A percentile compares a stretch with the other conserved stretches of the same genome.
Evolutionary conservation across 805 yeast genomes (phyloP).

Genomic region (Metschnikowia picachoensis): DNA sequence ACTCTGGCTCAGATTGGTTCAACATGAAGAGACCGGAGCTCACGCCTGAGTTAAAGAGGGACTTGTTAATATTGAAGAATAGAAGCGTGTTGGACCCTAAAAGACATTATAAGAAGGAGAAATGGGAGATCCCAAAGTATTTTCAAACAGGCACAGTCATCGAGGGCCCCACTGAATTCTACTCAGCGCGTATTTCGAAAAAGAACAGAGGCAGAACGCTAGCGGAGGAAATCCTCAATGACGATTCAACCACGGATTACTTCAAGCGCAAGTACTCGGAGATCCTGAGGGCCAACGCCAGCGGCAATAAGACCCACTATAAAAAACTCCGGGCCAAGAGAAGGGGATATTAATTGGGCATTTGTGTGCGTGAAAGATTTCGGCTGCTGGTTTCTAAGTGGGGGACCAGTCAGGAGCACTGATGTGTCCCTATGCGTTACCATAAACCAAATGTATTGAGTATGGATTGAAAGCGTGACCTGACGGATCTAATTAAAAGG

Average conservation of each 20-base stretch:
- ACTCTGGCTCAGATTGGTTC: constrained; percentile 20
- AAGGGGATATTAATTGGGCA: constrained; percentile 35
- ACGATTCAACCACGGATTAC: constrained; percentile 63
- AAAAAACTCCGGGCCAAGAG: constrained; percentile 62
- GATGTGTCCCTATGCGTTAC: no score
- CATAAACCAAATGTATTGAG: no score
- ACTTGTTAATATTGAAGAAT: constrained; percentile 72
- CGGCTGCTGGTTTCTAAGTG: no score
- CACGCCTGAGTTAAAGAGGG: constrained; percentile 61
- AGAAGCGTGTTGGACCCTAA: constrained; percentile 93
- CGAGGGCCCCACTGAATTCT: constrained; percentile 78
- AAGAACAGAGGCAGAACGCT: constrained; percentile 74
- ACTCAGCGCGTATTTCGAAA: constrained; percentile 58
- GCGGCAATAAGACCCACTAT: constrained; percentile 67
- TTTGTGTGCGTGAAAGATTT: no score
- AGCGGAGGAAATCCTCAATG: constrained; percentile 78
- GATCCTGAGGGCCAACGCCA: constrained; percentile 58
- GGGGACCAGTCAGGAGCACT: no score
- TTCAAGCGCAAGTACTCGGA: constrained; percentile 82
- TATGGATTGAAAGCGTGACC: no score
- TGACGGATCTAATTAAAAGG: no score
- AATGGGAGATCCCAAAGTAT: constrained; percentile 69
- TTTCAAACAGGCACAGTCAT: constrained; percentile 88
- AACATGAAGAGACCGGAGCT: constrained; percentile 18
- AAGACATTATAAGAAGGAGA: constrained; percentile 87